Base-by-base conservation (phyloP, 371 early-diverging fungal genomes). In the Mortierella sp. region DNA sequence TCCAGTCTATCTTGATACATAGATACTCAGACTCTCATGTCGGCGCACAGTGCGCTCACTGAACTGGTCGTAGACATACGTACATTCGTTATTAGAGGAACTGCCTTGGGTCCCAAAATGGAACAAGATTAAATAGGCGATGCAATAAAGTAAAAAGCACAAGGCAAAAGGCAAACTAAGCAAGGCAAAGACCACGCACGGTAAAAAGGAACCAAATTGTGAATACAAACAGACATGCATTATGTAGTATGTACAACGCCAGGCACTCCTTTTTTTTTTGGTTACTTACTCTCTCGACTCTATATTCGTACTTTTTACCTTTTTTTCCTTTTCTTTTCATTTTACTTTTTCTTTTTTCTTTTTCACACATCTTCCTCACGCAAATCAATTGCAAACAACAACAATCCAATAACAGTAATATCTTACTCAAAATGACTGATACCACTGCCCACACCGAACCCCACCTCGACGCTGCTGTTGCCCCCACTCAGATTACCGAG, bases 401-500 rank as follows among this genome's bases (percentile, higher is more conserved):
- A 34, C 47, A 53, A 42, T 42, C 34, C 64, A 49, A 31, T 15
- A 51, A 40, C 35, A 10, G 22, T 55, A 51, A 26, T 28, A 45
- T 31, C 34, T 55, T 45, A 15, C 28, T 10, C 51, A 56, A 40
- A 62, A 72, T 76, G 72, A 55, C 77, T 49, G 77, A 76, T 47
- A 73, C 66, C 45, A 66, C 70, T 37, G 37, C 64, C 47, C 60
- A 71, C 61, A 45, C 63, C 45, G 66, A 73, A 29, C 54, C 58
- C 64, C 42, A 51, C 31, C 61, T 51, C 51, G 59, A 69, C n/a
- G n/a, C n/a, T 35, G 66, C 37, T 26, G 53, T 28, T 47, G 63
- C 66, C 40, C 53, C 70, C 28, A 66, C 54, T 59, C 54, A 47
- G n/a, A 57, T 59, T 28, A 70, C 65, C 66, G 63, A 58, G 35